Evolutionary conservation across 2,329 filamentous ascomycete species (phyloP), one percentile per base, ranked within the genome.

Genomic region (Zasmidium angulare): DNA sequence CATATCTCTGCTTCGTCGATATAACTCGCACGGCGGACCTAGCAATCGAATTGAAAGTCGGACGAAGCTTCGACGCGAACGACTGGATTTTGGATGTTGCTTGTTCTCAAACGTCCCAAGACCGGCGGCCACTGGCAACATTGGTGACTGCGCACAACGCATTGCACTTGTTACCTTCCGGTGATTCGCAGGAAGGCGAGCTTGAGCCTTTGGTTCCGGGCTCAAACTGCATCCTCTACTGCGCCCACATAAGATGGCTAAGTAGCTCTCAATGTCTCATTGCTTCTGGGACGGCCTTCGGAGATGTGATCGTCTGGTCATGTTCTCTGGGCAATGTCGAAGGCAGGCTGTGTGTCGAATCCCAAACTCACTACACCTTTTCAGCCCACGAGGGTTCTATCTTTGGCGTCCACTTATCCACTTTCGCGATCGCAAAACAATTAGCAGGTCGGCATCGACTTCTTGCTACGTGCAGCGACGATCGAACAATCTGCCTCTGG

Each of bases 381-480:
- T 79, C 80, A 9, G 86, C 85, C 0, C 95, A 99, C 69, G 92
- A 97, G 69, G 95, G 95, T 0, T 97, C 93, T 0, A 89, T 99
- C 24, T 99, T 97, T 66, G 93, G 91, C 1, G 89, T 99, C 1
- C 82, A 86, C 29, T 89, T 98, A 36, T 96, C 91, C 0, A 77
- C 82, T 0, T 71, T 36, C 3, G 55, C 50, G 1, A 19, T 55
- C 20, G 55, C 55, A 77, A 65, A 74, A 88, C 20, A 61, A 63
- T 6, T 65, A 76, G 21, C 62, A 72, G 1, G 72, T 76, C 14
- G 67, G 62, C 17, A 78, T 23, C 81, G 89, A 53, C 74, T 96
- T n/a, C 80, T 99, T 31, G 90, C 89, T 14, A 97, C 90, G 68
- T 99, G 95, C 72, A 98, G 93, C 70, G 95, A 99, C 71, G 95